Conservation (phyloP, 768 basidiomycete species). For the Auriculariales sp. region DNA sequence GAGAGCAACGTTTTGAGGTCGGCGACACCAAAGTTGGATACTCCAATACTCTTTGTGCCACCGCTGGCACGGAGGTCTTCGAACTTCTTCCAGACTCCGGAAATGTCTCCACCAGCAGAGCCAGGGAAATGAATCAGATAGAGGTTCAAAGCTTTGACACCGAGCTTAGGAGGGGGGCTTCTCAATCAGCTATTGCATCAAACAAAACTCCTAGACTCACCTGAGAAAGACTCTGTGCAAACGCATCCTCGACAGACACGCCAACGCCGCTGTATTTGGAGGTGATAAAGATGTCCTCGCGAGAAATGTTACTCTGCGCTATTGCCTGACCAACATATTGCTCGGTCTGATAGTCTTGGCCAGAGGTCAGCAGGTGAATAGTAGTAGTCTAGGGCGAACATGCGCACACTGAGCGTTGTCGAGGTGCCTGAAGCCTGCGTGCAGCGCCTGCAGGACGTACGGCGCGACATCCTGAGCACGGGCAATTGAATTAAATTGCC, state of each 20-base stretch:
- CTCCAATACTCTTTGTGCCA: constrained; percentile 36
- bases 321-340: constrained; percentile 37
- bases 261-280: constrained; percentile 69
- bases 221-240: constrained; percentile 17
- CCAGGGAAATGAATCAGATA: constrained; percentile 54
- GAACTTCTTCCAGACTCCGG: constrained; percentile 48
- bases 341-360: constrained; percentile 47
- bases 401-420: not conserved
- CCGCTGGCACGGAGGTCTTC: constrained; percentile 25
- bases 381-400: not conserved
- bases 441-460: not conserved
- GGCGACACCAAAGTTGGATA: constrained; percentile 59
- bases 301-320: constrained; percentile 38
- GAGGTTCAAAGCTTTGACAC: constrained; percentile 48
- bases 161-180: constrained; percentile 30
- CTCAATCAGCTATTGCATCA: not conserved
- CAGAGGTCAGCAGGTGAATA: not conserved
- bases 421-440: not conserved
- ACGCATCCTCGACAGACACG: constrained; percentile 46
- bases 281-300: constrained; percentile 45
- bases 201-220: too few species aligned
- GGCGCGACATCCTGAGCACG: not conserved
- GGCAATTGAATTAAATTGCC: too few species aligned
- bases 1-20: constrained; percentile 59
- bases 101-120: constrained; percentile 41